Percentiles rank a stretch among this genome's conserved stretches.
These are phyloP conservation scores for Nevesoporus exiguus DNA, from an alignment of 768 basidiomycete genomes.

Conservation along the genomic window DNA sequence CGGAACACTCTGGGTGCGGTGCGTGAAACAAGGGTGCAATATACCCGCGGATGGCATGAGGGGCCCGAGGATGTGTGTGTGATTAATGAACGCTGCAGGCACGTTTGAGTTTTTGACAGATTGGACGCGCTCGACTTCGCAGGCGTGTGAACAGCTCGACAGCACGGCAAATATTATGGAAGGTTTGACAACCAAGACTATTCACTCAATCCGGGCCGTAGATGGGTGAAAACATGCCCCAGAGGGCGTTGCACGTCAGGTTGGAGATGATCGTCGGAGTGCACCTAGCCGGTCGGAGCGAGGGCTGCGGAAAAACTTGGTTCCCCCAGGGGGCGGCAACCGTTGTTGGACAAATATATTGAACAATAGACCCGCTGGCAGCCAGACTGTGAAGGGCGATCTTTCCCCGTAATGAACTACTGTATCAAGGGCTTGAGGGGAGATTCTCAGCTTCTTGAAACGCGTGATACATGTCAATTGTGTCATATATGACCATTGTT, in stretches of 20 bases:
- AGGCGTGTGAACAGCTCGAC: constrained; percentile 15
- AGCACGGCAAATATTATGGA: not conserved
- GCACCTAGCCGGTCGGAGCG: not conserved
- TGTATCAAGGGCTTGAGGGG: not conserved
- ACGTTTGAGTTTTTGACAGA: constrained; percentile 12
- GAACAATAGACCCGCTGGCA: constrained; percentile 10
- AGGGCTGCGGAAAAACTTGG: not conserved
- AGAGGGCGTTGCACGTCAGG: not conserved
- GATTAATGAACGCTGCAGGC: not conserved
- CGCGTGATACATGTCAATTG: constrained; percentile 6
- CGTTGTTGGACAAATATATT: not conserved
- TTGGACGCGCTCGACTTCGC: not conserved
- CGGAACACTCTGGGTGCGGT: not conserved
- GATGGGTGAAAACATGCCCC: not conserved
- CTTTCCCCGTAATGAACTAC: constrained; percentile 11
- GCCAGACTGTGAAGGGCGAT: constrained; percentile 8
- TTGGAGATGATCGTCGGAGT: not conserved
- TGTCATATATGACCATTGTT: not conserved
- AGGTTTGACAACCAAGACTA: constrained; percentile 1
- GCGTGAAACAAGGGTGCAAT: not conserved
- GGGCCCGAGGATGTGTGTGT: not conserved
- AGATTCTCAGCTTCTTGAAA: constrained; percentile 13
- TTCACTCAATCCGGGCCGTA: not conserved
- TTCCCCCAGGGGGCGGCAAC: not conserved
- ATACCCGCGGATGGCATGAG: constrained; percentile 7